These are phyloP conservation scores for Puccinia polysora DNA, from an alignment of 1,284 basidiomycete species.

Conservation along the genomic window DNA sequence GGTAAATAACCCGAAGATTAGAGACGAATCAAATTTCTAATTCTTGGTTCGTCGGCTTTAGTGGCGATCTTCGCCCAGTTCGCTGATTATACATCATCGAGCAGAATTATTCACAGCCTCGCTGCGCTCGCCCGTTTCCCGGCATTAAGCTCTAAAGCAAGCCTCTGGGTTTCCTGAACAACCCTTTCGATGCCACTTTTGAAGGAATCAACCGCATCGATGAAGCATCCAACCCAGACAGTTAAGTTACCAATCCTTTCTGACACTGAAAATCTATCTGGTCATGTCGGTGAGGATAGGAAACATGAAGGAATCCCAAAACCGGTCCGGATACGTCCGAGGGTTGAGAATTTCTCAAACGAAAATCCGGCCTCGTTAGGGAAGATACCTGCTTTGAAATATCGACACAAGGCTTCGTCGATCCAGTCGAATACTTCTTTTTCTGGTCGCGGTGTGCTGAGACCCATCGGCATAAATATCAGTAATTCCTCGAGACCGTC, in stretches of 20 bases:
- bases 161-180: no score
- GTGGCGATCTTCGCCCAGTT: no score
- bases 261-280: not conserved
- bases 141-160: no score
- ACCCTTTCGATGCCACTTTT: no score
- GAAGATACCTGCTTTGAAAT: not conserved
- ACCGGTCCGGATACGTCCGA: conserved; percentile 1
- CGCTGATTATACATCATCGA: no score
- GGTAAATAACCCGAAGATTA: no score
- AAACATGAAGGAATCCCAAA: not conserved
- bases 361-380: conserved; percentile 7
- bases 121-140: no score
- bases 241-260: not conserved
- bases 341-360: not conserved
- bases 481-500: not conserved
- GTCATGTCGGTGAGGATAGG: not conserved
- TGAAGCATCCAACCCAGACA: no score
- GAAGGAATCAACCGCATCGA: no score
- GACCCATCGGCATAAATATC: conserved; percentile 20
- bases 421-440: not conserved
- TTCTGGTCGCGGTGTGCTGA: not conserved
- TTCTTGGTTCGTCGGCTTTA: no score
- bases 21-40: no score
- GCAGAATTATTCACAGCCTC: no score
- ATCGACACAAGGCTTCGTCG: not conserved